Evolutionary conservation across 768 basidiomycete species (phyloP), one percentile per base, ranked within the genome.

Genomic region (Glaciozyma martinii): DNA sequence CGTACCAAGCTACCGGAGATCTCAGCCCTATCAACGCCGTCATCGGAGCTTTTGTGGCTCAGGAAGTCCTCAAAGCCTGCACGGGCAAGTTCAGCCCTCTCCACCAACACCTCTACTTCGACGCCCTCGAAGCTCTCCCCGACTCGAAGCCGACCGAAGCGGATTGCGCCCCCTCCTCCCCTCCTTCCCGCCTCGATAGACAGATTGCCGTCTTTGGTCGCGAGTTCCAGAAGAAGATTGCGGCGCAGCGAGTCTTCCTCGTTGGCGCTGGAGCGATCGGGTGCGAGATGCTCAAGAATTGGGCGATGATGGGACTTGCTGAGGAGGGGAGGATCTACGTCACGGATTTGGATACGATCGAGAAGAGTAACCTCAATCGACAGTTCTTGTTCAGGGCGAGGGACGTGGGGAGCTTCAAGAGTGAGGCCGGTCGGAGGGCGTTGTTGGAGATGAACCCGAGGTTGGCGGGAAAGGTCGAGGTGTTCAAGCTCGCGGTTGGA

Each of bases 271-370:
- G 95, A 53, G 95, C 95, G 43, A 98, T 99, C 75, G 95, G 95
- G 25, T 99, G 95, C 75, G 95, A 99, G 79, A 98, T 98, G 95
- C 79, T 99, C 73, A 99, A 99, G 81, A 99, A 98, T 78, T 99
- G 95, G 95, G 88, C 89, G 70, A 89, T 98, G 90, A 94, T 98
- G 82, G 95, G 95, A 66, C 79, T 99, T 54, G 93, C 84, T 10
- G 83, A 86, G 37, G 89, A 85, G 49, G 95, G 89, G 15, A 78
- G 81, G 59, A 89, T 99, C 62, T 85, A 93, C 72, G 90, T 98
- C 62, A 98, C 95, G 8, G 95, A 99, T 77, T 78, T 99, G 72
- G 95, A 99, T 77, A 97, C 93, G 37, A 99, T 99, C 75, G 95
- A 99, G 80, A 99, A 99, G 83, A 92, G 89, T 72, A 99, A 99